These are phyloP conservation scores for Pelargonium fulgidum DNA, from an alignment of 441 rosid species.

Conservation along the genomic window DNA sequence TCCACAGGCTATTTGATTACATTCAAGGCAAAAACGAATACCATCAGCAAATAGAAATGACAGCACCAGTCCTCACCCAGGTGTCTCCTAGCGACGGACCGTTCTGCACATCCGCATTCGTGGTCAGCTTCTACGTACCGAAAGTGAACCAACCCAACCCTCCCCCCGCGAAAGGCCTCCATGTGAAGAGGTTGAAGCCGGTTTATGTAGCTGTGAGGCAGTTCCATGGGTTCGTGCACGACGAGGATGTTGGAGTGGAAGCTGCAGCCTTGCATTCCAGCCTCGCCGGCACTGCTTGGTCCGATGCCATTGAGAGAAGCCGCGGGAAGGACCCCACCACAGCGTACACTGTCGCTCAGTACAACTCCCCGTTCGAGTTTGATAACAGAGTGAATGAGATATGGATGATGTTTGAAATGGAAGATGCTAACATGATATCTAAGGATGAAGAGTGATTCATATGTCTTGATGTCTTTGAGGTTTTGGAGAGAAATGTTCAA, in stretches of 20 bases:
- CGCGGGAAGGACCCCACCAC: slow-evolving; percentile 24
- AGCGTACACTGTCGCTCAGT: slow-evolving; percentile 67
- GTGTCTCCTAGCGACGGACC: slow-evolving; percentile 79
- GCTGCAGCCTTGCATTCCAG: slow-evolving; percentile 69
- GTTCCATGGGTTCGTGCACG: slow-evolving; percentile 66
- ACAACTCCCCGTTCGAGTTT: slow-evolving; percentile 80
- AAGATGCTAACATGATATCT: slow-evolving; percentile 5
- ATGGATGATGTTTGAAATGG: slow-evolving; percentile 50
- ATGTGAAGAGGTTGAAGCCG: slow-evolving; percentile 46
- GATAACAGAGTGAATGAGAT: slow-evolving; percentile 66
- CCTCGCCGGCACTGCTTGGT: slow-evolving; percentile 57
- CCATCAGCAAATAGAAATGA: slow-evolving; percentile 62
- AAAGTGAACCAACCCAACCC: slow-evolving; percentile 67
- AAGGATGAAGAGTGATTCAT: too few relatives aligned
- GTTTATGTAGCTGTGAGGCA: slow-evolving; percentile 56
- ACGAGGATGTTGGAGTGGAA: slow-evolving; percentile 46
- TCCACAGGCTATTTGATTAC: slow-evolving; percentile 61
- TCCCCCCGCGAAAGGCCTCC: slow-evolving; percentile 72
- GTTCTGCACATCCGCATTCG: slow-evolving; percentile 69
- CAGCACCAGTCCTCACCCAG: slow-evolving; percentile 68
- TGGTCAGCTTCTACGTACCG: slow-evolving; percentile 71
- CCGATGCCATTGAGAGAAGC: slow-evolving; percentile 46
- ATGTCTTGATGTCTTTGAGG: too few relatives aligned
- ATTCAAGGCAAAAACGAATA: slow-evolving; percentile 72
- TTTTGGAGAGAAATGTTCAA: too few relatives aligned